Percentiles rank a stretch among this genome's conserved stretches.
phyloP scores from a whole-genome alignment of 805 yeast species.

The Jamesozyma spencerorum region DNA sequence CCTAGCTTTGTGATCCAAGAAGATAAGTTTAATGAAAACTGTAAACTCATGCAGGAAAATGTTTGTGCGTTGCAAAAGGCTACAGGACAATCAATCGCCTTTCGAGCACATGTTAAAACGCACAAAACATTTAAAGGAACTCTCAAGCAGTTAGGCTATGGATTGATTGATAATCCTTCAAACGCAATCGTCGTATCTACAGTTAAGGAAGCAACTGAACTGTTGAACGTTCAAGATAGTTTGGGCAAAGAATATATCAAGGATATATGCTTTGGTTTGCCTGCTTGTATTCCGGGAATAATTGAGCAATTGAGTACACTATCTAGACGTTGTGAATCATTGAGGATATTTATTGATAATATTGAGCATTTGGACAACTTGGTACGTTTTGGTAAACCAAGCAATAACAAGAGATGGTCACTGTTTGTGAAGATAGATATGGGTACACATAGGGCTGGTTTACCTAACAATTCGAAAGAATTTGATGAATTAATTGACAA shows the following conservation, averaged over 20 bases:
- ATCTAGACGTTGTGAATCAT: constrained; percentile 33
- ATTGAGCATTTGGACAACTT: constrained; percentile 45
- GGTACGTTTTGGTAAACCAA: constrained; percentile 28
- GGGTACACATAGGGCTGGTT: constrained; percentile 69
- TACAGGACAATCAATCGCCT: constrained; percentile 23
- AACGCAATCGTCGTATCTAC: constrained; percentile 59
- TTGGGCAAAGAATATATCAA: constrained; percentile 24
- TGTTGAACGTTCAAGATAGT: constrained; percentile 29
- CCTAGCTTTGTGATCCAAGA: constrained; percentile 40
- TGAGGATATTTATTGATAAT: constrained; percentile 55
- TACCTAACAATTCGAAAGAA: constrained; percentile 27
- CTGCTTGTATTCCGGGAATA: constrained; percentile 42
- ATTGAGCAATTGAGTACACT: constrained; percentile 41
- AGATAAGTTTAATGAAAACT: constrained; percentile 33
- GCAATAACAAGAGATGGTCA: constrained; percentile 39
- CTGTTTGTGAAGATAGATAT: constrained; percentile 59
- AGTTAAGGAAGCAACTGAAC: constrained; percentile 52
- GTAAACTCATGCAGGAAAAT: constrained; percentile 40
- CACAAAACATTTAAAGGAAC: constrained; percentile 61
- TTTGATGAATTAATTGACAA: constrained; percentile 33
- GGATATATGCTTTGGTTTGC: constrained; percentile 52
- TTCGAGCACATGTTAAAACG: constrained; percentile 70
- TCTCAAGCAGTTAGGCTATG: constrained; percentile 42
- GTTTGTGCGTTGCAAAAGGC: constrained; percentile 32
- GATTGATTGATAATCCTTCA: constrained; percentile 30